A percentile compares a stretch with the other conserved stretches of the same genome.
Evolutionary conservation across 768 basidiomycete species (phyloP).

Genomic region (Arthromyces matolae): DNA sequence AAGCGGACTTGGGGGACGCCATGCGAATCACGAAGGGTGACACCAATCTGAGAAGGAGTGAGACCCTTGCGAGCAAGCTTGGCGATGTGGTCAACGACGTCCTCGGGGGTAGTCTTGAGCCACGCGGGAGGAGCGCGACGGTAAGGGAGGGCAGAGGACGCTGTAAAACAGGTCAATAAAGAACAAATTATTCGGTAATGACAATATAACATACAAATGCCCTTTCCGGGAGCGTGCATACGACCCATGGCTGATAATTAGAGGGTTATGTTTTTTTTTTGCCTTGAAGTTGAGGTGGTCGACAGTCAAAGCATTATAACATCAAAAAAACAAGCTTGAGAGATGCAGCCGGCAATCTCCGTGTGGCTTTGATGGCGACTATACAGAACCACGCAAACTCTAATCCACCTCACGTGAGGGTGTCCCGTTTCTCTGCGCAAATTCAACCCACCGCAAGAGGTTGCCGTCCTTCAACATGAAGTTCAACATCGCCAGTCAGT

Average conservation of each 20-base stretch:
- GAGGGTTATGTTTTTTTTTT: too few species aligned
- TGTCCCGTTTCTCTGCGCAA: background rate
- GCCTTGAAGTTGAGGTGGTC: too few species aligned
- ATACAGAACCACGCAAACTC: conserved; percentile 59
- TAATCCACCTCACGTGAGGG: conserved; percentile 34
- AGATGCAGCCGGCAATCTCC: conserved; percentile 28
- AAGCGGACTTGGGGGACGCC: conserved; percentile 98
- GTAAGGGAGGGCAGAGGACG: conserved; percentile 97
- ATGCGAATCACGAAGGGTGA: conserved; percentile 95
- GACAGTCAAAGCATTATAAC: too few species aligned
- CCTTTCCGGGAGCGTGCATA: conserved; percentile 99
- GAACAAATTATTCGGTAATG: background rate
- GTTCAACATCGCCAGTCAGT: conserved; percentile 94
- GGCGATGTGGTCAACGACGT: conserved; percentile 93
- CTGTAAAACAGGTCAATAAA: conserved; percentile 22
- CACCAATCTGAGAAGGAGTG: conserved; percentile 97
- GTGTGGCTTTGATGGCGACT: conserved; percentile 46
- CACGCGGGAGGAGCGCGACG: conserved; percentile 91
- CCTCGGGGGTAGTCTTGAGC: conserved; percentile 95
- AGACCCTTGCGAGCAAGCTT: conserved; percentile 98
- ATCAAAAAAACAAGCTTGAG: too few species aligned
- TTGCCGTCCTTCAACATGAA: conserved; percentile 69
- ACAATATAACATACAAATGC: conserved; percentile 74
- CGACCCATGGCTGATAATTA: conserved; percentile 71
- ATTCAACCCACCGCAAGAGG: conserved; percentile 39